A percentile compares a stretch with the other conserved stretches of the same genome.
These are phyloP conservation scores for Mariannaea elegans DNA, from an alignment of 2,329 filamentous ascomycete species.

Conservation along the genomic window DNA sequence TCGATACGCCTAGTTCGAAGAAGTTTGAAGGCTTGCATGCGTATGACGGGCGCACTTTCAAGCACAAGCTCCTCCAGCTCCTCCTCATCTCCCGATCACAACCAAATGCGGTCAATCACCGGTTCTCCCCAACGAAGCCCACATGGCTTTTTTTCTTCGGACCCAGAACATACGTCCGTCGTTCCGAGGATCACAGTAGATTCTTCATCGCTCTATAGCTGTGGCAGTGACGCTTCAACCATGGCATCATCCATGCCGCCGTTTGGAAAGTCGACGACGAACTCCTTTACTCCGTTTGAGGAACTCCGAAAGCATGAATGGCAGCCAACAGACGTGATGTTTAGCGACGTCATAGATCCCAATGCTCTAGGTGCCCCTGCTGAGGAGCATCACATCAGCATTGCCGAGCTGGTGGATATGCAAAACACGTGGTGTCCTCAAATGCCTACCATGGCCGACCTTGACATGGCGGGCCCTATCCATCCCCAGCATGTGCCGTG, in stretches of 20 bases:
- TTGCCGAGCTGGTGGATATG: constrained; percentile 36
- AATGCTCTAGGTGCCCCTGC: constrained; percentile 25
- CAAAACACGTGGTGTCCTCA: constrained; percentile 43
- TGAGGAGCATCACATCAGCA: constrained; percentile 32
- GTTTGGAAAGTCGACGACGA: constrained; percentile 29
- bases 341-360: constrained; percentile 33
- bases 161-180: constrained; percentile 15
- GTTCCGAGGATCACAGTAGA: constrained; percentile 16
- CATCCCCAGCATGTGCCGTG: constrained; percentile 38
- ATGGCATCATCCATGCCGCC: constrained; percentile 37
- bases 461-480: constrained; percentile 38
- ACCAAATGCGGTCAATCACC: constrained; percentile 29
- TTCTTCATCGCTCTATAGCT: constrained; percentile 23
- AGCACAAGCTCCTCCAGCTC: constrained; percentile 31
- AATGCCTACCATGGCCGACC: constrained; percentile 41
- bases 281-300: constrained; percentile 36
- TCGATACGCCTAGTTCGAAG: constrained; percentile 39
- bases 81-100: constrained; percentile 27
- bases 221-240: constrained; percentile 28
- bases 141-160: constrained; percentile 3
- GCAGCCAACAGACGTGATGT: constrained; percentile 34
- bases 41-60: constrained; percentile 28
- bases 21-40: constrained; percentile 41
- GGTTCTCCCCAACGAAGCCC: constrained; percentile 33
- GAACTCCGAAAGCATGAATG: constrained; percentile 38